phyloP scores from a whole-genome alignment of 192 early-diverging fungal species.

The Ambispora gerdemannii region DNA sequence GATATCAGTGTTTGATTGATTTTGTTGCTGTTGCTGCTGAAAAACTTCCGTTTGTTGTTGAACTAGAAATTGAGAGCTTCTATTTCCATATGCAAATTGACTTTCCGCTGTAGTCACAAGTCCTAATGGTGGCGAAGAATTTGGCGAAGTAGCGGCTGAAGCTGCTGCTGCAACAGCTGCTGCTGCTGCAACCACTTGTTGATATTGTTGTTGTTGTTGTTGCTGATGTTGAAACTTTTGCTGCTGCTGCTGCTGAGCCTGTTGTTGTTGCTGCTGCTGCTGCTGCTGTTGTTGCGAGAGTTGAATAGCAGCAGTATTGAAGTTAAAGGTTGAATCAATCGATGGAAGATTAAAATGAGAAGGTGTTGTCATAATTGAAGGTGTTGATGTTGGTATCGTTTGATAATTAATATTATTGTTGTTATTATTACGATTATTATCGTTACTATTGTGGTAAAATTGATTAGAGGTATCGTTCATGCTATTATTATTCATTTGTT shows the following conservation, averaged over 20 bases:
- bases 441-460: not conserved
- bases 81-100: not conserved
- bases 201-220: constrained; percentile 15
- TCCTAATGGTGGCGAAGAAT: not conserved
- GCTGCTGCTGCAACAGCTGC: not conserved
- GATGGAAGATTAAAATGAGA: not conserved
- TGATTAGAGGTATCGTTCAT: not conserved
- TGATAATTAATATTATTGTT: not conserved
- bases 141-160: not conserved
- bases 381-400: not conserved
- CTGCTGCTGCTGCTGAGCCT: not conserved
- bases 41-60: not conserved
- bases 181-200: not conserved
- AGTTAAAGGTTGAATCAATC: not conserved
- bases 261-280: not conserved
- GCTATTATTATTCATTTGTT: not conserved
- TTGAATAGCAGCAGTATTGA: not conserved
- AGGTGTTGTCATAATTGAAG: not conserved
- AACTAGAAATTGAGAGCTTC: too few relatives aligned
- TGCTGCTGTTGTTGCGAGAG: not conserved
- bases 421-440: not conserved
- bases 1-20: not conserved
- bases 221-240: not conserved
- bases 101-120: not conserved
- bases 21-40: not conserved